Conservation (phyloP, 1,139 yeast genomes). For the Kurtzmaniella quercitrusa region DNA sequence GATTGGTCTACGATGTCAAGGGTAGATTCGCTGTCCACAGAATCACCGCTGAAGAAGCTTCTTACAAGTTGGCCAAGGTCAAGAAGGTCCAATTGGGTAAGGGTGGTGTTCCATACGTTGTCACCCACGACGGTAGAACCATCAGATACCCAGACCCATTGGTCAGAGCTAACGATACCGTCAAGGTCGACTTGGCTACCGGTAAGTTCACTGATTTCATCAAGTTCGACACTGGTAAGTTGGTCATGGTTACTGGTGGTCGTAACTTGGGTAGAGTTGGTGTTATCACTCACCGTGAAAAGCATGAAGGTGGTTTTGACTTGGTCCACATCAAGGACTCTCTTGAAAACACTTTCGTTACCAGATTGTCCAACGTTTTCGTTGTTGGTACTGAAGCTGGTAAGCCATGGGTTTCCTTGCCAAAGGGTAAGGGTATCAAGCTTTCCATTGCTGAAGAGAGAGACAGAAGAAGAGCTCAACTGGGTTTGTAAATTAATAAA, state of each 20-base stretch:
- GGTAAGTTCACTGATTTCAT: conserved; percentile 86
- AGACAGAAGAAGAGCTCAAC: conserved; percentile 84
- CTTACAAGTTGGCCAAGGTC: conserved; percentile 93
- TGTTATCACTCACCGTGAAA: conserved; percentile 92
- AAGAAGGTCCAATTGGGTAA: conserved; percentile 94
- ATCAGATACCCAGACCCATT: conserved; percentile 96
- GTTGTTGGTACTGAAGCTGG: conserved; percentile 84
- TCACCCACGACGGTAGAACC: conserved; percentile 98
- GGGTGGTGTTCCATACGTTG: conserved; percentile 93
- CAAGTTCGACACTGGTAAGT: conserved; percentile 89
- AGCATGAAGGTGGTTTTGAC: conserved; percentile 98
- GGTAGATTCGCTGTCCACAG: conserved; percentile 98
- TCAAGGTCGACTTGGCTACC: conserved; percentile 86
- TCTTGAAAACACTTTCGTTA: conserved; percentile 91
- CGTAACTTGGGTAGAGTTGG: conserved; percentile 99
- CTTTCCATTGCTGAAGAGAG: conserved; percentile 93
- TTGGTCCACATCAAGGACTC: conserved; percentile 96
- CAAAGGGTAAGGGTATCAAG: conserved; percentile 98
- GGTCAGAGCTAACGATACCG: conserved; percentile 91
- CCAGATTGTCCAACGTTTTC: conserved; percentile 92
- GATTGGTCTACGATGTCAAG: conserved; percentile 92
- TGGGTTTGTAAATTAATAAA: conserved; percentile 19
- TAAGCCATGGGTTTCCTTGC: conserved; percentile 88
- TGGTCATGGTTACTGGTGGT: conserved; percentile 96
- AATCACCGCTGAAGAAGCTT: conserved; percentile 93